Percentiles rank a stretch among this genome's conserved stretches.
Evolutionary conservation across 306 rosid species (phyloP).

Genomic region (Castanopsis chinensis): DNA sequence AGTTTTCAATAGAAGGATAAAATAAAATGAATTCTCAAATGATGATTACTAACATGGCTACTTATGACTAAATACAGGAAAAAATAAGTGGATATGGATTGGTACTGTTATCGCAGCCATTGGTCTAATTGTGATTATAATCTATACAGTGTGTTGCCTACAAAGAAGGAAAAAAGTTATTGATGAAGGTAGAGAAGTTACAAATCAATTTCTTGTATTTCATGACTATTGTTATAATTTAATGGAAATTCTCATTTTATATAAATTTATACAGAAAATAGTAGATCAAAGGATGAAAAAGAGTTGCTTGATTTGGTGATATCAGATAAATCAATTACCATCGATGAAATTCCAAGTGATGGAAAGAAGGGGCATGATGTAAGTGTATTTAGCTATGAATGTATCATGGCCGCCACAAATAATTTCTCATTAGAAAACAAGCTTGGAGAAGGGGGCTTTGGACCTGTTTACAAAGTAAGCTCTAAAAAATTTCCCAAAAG

Average conservation of each 20-base stretch:
- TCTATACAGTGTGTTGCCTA: neutral
- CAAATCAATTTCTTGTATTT: neutral
- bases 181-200: slow-evolving; percentile 10
- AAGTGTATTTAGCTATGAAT: slow-evolving; percentile 17
- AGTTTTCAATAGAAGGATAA: no score
- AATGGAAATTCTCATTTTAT: no score
- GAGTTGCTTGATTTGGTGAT: neutral
- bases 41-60: no score
- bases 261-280: neutral
- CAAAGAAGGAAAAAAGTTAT: slow-evolving; percentile 2
- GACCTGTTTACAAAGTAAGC: slow-evolving; percentile 32
- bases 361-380: slow-evolving; percentile 5
- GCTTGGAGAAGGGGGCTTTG: slow-evolving; percentile 41
- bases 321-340: neutral
- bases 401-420: slow-evolving; percentile 17
- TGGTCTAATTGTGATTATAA: neutral
- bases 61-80: no score
- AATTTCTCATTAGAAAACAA: slow-evolving; percentile 15
- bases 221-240: neutral
- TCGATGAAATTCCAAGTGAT: neutral
- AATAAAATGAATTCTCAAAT: no score
- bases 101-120: no score
- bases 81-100: no score
- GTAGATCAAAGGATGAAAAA: neutral
- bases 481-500: neutral